Conservation (phyloP, 306 rosid genomes). For the Cucurbita ficifolia region DNA sequence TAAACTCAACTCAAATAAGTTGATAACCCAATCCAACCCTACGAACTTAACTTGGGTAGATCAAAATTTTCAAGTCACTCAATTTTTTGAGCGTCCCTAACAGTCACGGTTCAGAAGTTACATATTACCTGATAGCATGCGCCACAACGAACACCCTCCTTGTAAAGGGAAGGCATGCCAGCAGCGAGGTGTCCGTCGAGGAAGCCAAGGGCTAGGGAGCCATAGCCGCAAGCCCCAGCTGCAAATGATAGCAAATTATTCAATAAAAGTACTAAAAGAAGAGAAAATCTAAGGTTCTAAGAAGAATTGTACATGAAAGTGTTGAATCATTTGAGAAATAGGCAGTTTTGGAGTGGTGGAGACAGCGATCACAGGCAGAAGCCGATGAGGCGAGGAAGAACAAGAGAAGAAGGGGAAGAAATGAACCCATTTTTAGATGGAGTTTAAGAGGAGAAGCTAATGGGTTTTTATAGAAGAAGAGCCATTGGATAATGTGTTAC, state of each 20-base stretch:
- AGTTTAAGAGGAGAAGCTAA: neutral
- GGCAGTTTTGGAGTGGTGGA: neutral
- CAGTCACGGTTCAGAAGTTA: too few relatives aligned
- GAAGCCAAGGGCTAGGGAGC: slow-evolving; percentile 38
- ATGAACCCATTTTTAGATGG: neutral
- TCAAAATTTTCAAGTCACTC: too few relatives aligned
- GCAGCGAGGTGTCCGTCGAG: slow-evolving; percentile 47
- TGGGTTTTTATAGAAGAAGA: neutral
- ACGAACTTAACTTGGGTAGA: too few relatives aligned
- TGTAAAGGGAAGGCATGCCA: slow-evolving; percentile 46
- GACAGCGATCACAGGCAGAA: neutral
- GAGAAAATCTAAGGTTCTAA: neutral
- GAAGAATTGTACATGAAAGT: neutral
- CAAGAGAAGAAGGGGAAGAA: neutral
- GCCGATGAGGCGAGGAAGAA: neutral
- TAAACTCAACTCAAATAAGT: too few relatives aligned
- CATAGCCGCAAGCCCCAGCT: slow-evolving; percentile 94
- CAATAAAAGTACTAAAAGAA: neutral
- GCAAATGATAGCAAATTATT: slow-evolving; percentile 14
- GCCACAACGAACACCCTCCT: slow-evolving; percentile 74
- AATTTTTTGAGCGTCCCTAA: too few relatives aligned
- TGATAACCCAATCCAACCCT: too few relatives aligned
- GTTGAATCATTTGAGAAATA: neutral
- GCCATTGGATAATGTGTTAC: neutral
- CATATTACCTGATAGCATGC: slow-evolving; percentile 59